Percentiles rank a stretch among this genome's conserved stretches.
These are phyloP conservation scores for Macrophomina phaseolina DNA, from an alignment of 2,329 filamentous ascomycete species.

Conservation along the genomic window DNA sequence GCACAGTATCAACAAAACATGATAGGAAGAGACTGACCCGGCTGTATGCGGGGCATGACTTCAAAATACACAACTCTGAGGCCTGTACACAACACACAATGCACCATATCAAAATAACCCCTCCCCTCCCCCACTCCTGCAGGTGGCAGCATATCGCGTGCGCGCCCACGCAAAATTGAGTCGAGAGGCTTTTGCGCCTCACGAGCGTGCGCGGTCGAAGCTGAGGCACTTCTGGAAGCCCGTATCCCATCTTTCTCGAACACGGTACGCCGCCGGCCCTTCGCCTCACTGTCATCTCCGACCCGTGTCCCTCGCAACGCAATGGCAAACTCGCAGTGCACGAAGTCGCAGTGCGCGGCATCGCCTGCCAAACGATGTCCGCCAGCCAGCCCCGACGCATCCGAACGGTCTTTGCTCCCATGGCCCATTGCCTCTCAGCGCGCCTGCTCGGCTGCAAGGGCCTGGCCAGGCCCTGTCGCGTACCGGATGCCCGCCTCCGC, in stretches of 20 bases:
- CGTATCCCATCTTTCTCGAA: slow-evolving; percentile 20
- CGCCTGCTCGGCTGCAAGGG: slow-evolving; percentile 1
- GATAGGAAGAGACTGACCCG: slow-evolving; percentile 50
- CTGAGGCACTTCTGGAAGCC: slow-evolving; percentile 23
- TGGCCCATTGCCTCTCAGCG: not conserved
- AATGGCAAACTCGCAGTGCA: not conserved
- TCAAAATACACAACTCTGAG: slow-evolving; percentile 43
- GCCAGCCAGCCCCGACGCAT: slow-evolving; percentile 1
- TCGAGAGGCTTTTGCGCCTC: slow-evolving; percentile 19
- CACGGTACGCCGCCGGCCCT: slow-evolving; percentile 22
- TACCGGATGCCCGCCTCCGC: not conserved
- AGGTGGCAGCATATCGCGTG: slow-evolving; percentile 2
- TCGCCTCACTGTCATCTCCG: slow-evolving; percentile 21
- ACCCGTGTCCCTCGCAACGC: slow-evolving; percentile 22
- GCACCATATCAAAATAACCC: slow-evolving; percentile 2
- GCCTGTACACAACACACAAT: slow-evolving; percentile 31
- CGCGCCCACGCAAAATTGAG: slow-evolving; percentile 10
- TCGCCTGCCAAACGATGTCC: slow-evolving; percentile 20
- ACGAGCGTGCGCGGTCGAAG: slow-evolving; percentile 1
- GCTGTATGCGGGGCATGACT: slow-evolving; percentile 41
- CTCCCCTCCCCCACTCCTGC: slow-evolving; percentile 23
- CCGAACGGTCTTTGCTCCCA: slow-evolving; percentile 5
- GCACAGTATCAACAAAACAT: slow-evolving; percentile 34
- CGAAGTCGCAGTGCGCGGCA: slow-evolving; percentile 11
- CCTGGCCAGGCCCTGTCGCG: slow-evolving; percentile 20